Conservation (phyloP, 2,329 filamentous ascomycete species). For the Sporothrix protearum region DNA sequence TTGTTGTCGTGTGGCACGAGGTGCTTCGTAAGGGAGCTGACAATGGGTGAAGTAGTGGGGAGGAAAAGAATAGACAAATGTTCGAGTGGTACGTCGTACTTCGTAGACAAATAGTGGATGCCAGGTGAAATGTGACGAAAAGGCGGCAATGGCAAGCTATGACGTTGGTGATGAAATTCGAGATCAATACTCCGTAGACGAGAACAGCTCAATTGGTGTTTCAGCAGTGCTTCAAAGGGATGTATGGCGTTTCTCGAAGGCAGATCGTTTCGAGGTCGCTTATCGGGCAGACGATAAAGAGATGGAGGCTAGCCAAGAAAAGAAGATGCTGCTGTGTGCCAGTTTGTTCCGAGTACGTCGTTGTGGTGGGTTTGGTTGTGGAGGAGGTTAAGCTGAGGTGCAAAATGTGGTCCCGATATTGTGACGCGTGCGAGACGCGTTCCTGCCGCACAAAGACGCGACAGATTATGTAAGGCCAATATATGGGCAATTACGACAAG, state of each 20-base stretch:
- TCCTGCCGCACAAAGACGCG: constrained; percentile 18
- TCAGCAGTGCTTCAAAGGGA: neutral
- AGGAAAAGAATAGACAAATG: neutral
- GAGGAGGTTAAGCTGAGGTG: neutral
- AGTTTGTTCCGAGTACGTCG: no score
- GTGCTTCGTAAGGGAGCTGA: neutral
- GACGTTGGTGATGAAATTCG: neutral
- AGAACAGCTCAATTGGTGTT: neutral
- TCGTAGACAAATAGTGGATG: neutral
- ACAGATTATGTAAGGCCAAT: constrained; percentile 21
- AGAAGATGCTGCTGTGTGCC: neutral
- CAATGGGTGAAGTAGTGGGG: neutral
- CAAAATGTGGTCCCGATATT: neutral
- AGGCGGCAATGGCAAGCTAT: neutral
- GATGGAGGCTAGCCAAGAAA: constrained; percentile 18
- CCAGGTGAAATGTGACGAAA: neutral
- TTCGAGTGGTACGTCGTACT: neutral
- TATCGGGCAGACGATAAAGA: constrained; percentile 16
- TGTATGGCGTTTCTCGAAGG: neutral
- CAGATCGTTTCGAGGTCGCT: constrained; percentile 15
- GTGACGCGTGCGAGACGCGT: constrained; percentile 19
- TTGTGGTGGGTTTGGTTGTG: neutral
- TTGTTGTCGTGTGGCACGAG: constrained; percentile 6
- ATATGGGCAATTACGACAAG: neutral
- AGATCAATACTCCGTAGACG: neutral